Evolutionary conservation across 2,329 filamentous ascomycete genomes (phyloP), one percentile per base, ranked within the genome.

Genomic region (Thermoascus crustaceus): DNA sequence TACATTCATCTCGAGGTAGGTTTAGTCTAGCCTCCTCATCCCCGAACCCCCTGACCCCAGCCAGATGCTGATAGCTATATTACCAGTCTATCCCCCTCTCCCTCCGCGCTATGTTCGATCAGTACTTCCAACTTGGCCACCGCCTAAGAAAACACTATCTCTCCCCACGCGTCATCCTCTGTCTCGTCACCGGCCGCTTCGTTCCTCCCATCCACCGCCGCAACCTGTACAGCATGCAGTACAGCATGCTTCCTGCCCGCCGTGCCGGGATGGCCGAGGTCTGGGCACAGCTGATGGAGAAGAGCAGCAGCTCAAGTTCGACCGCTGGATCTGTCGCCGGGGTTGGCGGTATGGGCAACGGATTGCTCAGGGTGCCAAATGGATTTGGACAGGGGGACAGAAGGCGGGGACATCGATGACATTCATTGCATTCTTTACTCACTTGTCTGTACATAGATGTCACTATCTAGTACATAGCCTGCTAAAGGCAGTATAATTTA

Each of bases 71-170:
- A 32, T n/a, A n/a, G n/a, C n/a, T n/a, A 19, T 8, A 13, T 19
- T 11, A 7, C 3, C 48, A 91, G 80, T 89, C 89, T 3, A 83
- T 94, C 5, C 89, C 91, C 2, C 75, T 98, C 5, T 80, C 85
- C 3, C 84, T 96, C 47, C 76, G 80, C n/a, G 85, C 84, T 50
- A 96, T 96, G 78, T 96, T 98, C 61, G 78, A 93, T 41, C 88
- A 96, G 53, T 98, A 98, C 64, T 94, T 93, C 55, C 87, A 95
- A 58, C 85, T 98, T 52, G 87, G 83, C 18, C 78, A 85, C 44
- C 85, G 91, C 31, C 85, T 98, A 43, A 81, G 86, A 38, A 94
- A 94, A 58, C 91, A 98, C 64, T 98, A 98, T 58, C 72, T 96
- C 27, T 89, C 87, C 0, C 86, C 86, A 0, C 76, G 80, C 9